Evolutionary conservation across 371 early-diverging fungal species (phyloP), one percentile per base, ranked within the genome.

Genomic region (Mortierella sp.): DNA sequence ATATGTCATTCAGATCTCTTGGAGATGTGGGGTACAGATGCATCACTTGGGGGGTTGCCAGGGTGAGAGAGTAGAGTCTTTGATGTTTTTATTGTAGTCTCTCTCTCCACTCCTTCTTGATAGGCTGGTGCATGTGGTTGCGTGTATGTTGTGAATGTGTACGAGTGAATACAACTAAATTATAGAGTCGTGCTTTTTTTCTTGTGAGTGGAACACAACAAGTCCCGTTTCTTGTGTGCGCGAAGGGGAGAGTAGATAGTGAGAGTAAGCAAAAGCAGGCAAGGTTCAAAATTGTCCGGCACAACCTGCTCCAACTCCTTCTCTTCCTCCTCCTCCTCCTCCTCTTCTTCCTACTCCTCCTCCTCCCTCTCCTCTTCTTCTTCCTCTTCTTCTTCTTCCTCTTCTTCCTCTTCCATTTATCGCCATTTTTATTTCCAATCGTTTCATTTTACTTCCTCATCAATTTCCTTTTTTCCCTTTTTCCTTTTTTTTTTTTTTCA

Each of bases 281-380:
- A n/a, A n/a, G n/a, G n/a, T n/a, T n/a, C n/a, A n/a, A n/a, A n/a
- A n/a, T n/a, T n/a, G n/a, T n/a, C n/a, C n/a, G n/a, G n/a, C n/a
- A 45, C 6, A 45, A n/a, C n/a, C n/a, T n/a, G n/a, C n/a, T n/a
- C n/a, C n/a, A n/a, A n/a, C 32, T 6, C 22, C 17, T 26, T 22
- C 65, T 42, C 66, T 57, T 17, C 37, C 57, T 53, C 32, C 55
- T 54, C 3, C 29, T 54, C 31, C 17, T 54, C 29, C 54, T 28
- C 54, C 10, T 28, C 35, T 34, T 59, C 34, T 19, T 61, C 62
- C 23, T 29, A 4, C 34, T n/a, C 29, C 15, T 10, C 26, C 45
- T 22, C 23, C 42, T 28, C 17, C 45, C 22, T 23, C 15, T 26
- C 51, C 35, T 9, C 53, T 34, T 7, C 26, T 40, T 29, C 10